Base-by-base conservation (phyloP, 2,329 filamentous ascomycete genomes). In the Lasiodiplodia sp. region DNA sequence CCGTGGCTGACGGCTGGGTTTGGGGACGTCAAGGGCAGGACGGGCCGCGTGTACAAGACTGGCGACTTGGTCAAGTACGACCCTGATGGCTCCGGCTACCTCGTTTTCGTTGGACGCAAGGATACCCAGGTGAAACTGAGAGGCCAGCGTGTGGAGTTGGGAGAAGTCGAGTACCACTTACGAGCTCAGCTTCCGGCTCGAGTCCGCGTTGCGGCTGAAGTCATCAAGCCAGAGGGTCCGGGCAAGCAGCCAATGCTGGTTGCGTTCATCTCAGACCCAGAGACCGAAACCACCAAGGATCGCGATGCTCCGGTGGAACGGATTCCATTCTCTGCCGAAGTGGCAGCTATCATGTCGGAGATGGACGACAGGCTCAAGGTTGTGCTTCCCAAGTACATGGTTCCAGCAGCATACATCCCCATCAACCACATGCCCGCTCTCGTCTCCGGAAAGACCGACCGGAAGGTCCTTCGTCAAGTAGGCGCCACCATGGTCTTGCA, bases 101-200 rank as follows among this genome's bases (percentile, higher is more conserved):
- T 90, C 49, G 77, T 84, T 10, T 89, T 88, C 69, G 81, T 89
- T 49, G 88, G 89, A 18, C 84, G 90, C 60, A 89, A 88, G 71
- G 90, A 92, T 72, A 69, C 72, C 25, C 67, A 69, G 34, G 62
- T 66, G 3, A 69, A 69, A 47, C 72, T 80, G 56, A 77, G 79
- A 14, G 79, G 79, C 4, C 75, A 78, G 68, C 77, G 79, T 0
- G 75, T 80, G 47, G 79, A 80, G 69, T 69, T 80, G 7, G 78
- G 75, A 44, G 79, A 80, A 58, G 76, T 80, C 47, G 79, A 81
- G 68, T 73, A 80, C 64, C 80, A 83, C 57, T 77, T 82, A 4
- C 57, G 57, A 16, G 38, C 86, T 97, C 16, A 87, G 89, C 0
- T 97, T 94, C 75, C 92, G 90, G 71, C 86, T 89, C 6, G 81